Evolutionary conservation across 2,329 filamentous ascomycete genomes (phyloP), one percentile per base, ranked within the genome.

Genomic region (Penicillium janthinellum): DNA sequence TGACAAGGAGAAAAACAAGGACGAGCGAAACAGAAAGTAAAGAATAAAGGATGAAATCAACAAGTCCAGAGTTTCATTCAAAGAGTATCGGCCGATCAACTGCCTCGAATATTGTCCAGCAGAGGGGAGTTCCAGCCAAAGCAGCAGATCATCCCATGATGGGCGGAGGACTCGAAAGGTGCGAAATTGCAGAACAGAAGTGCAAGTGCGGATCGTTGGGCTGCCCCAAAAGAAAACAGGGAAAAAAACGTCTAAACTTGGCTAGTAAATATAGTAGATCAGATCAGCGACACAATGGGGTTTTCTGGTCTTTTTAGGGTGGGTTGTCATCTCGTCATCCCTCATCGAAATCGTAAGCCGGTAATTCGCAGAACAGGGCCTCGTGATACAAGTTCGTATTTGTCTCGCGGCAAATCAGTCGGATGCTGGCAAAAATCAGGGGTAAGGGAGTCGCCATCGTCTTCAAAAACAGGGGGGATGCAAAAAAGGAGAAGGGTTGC

Each of bases 311-410:
- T 76, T 72, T 71, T 74, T 74, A 67, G 60, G 56, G 64, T 31
- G 57, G 57, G 63, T 70, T 72, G 72, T 78, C 76, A 75, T 78
- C 73, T 76, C 76, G 72, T 79, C 77, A 77, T 79, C 76, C 77
- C 74, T 79, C 77, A 77, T 79, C 75, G 76, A 79, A 55, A 77
- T 79, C 77, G 74, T 79, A 77, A 77, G 73, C 73, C 73, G 72
- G 71, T 72, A 71, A 72, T 74, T 67, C 72, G 69, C 72, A 70
- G 68, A 71, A 74, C 66, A 70, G 66, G 72, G 73, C 69, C 73
- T 76, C 73, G 70, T 75, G 72, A 75, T 75, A 75, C 72, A 74
- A 71, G 70, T 76, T 64, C 73, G 72, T 77, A 74, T 74, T 74
- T 72, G 69, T 77, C 69, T 75, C 71, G 70, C 72, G 71, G 72